Evolutionary conservation across 2,329 filamentous ascomycete genomes (phyloP).

Genomic region (Achaetomium macrosporum): DNA sequence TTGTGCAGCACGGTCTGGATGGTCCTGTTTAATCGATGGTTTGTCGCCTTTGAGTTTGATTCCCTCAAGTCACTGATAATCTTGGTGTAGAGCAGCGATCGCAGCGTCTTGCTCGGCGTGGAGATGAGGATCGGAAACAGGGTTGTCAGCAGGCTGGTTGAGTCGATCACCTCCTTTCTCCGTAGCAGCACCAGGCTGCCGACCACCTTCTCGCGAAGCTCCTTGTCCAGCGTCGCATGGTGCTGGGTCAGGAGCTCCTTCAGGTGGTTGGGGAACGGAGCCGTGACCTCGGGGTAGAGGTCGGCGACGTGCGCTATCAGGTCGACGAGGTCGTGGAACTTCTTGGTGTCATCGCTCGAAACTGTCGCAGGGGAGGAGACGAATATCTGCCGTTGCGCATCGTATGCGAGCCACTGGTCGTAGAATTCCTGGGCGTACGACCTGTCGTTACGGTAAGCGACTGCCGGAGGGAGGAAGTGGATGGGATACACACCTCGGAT

Average conservation of each 20-base stretch:
- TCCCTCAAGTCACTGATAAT: constrained; percentile 86
- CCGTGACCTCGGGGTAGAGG: constrained; percentile 79
- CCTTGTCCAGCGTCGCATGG: constrained; percentile 74
- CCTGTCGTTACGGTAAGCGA: constrained; percentile 35
- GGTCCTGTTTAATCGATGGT: constrained; percentile 87
- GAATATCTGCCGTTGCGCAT: constrained; percentile 79
- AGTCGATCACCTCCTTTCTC: constrained; percentile 90
- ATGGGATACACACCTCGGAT: constrained; percentile 59
- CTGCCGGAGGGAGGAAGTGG: neutral
- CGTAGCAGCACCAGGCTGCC: constrained; percentile 80
- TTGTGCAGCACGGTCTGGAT: constrained; percentile 93
- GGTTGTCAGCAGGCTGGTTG: constrained; percentile 73
- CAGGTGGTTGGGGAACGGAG: constrained; percentile 71
- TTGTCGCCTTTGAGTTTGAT: constrained; percentile 79
- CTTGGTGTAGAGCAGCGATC: constrained; percentile 77
- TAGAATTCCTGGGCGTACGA: constrained; percentile 85
- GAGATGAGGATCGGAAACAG: constrained; percentile 90
- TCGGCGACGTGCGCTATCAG: constrained; percentile 91
- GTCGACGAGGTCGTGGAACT: constrained; percentile 86
- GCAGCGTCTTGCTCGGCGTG: constrained; percentile 81
- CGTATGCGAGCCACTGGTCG: constrained; percentile 30
- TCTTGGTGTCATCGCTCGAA: constrained; percentile 71
- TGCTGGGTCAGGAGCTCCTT: constrained; percentile 75
- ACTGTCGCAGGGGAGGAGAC: constrained; percentile 73
- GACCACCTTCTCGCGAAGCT: constrained; percentile 90